Evolutionary conservation across 1,139 yeast species (phyloP).

Genomic region (Debaryomyces fabryi): DNA sequence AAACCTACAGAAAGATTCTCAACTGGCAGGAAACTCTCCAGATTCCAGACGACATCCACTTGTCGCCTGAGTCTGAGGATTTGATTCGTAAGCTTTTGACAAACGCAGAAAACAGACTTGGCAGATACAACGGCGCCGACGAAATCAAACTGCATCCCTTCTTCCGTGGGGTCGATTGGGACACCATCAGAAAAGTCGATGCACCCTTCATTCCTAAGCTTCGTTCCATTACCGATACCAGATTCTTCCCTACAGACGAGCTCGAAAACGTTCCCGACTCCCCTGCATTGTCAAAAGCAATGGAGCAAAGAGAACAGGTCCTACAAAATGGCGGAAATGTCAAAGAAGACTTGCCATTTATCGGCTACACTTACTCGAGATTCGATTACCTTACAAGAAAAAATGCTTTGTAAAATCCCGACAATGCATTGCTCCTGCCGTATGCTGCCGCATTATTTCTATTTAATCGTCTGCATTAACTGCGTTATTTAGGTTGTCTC

Average conservation of each 20-base stretch:
- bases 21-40: slow-evolving; percentile 93
- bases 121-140: slow-evolving; percentile 90
- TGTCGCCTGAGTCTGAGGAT: slow-evolving; percentile 93
- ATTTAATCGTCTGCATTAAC: not conserved
- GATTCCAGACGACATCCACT: slow-evolving; percentile 94
- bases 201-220: slow-evolving; percentile 83
- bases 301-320: slow-evolving; percentile 55
- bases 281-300: slow-evolving; percentile 80
- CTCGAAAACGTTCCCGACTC: slow-evolving; percentile 93
- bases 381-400: slow-evolving; percentile 89
- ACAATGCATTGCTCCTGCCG: not conserved
- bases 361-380: slow-evolving; percentile 93
- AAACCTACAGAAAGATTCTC: slow-evolving; percentile 90
- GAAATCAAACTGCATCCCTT: slow-evolving; percentile 93
- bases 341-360: slow-evolving; percentile 91
- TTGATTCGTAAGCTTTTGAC: slow-evolving; percentile 82
- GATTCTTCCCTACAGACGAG: slow-evolving; percentile 98
- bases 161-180: slow-evolving; percentile 97
- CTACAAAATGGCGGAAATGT: slow-evolving; percentile 43
- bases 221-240: slow-evolving; percentile 84
- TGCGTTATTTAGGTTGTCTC: not conserved
- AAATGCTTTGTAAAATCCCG: slow-evolving; percentile 60
- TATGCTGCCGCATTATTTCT: not conserved
- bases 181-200: slow-evolving; percentile 83
- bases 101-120: slow-evolving; percentile 82